Conservation (phyloP, 2,329 filamentous ascomycete genomes). For the Colletotrichum sp. region DNA sequence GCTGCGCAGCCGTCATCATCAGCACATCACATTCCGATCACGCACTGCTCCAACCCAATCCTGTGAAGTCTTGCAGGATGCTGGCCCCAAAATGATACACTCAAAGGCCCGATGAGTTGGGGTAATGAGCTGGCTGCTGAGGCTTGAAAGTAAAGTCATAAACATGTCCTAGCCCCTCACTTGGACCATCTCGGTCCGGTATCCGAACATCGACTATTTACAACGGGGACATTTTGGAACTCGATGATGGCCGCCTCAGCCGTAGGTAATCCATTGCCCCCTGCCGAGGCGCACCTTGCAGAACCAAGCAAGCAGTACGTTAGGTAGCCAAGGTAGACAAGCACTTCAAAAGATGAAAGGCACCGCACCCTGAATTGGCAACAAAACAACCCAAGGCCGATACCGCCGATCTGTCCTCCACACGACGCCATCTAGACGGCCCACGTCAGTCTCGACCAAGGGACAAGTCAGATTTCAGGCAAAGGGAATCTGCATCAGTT, state of each 20-base stretch:
- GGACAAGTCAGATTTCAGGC: not conserved
- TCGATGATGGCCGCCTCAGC: not conserved
- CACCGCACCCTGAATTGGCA: not conserved
- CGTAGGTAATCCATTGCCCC: not conserved
- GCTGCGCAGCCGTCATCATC: not conserved
- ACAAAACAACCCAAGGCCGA: not conserved
- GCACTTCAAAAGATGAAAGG: not conserved
- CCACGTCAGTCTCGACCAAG: not conserved
- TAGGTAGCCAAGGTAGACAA: not conserved
- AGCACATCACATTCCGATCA: not conserved
- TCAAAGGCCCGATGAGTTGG: not conserved
- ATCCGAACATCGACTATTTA: not conserved
- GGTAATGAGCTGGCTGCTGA: not conserved
- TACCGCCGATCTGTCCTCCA: constrained; percentile 4
- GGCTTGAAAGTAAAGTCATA: not conserved
- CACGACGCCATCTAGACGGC: not conserved
- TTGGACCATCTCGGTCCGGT: not conserved
- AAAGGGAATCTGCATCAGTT: not conserved
- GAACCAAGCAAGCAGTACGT: not conserved
- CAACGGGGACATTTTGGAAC: not conserved
- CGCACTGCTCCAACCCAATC: not conserved
- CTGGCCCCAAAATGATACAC: not conserved
- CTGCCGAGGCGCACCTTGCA: not conserved
- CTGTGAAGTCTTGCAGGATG: not conserved
- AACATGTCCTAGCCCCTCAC: not conserved